Evolutionary conservation across 495 filamentous ascomycete genomes (phyloP).

Genomic region (Neurospora africana): DNA sequence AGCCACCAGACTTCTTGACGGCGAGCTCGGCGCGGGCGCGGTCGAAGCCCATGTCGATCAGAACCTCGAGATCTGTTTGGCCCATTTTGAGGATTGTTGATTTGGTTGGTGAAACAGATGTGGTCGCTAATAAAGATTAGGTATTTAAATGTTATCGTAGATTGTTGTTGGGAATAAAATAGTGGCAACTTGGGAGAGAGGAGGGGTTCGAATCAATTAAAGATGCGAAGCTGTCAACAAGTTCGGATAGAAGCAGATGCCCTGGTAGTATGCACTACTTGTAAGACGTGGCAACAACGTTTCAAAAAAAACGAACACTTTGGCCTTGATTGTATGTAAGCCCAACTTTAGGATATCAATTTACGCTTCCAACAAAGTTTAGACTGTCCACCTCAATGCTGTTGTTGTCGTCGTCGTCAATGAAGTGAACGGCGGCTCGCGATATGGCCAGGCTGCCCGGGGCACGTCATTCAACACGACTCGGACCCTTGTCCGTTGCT

Average conservation of each 20-base stretch:
- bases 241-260: neutral
- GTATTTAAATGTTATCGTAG: neutral
- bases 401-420: neutral
- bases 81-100: conserved; percentile 41
- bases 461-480: conserved; percentile 9
- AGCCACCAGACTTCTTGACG: conserved; percentile 61
- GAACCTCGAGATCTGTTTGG: conserved; percentile 60
- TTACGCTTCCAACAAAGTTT: neutral
- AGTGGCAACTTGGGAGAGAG: neutral
- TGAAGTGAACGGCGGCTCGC: neutral
- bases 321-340: neutral
- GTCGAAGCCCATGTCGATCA: conserved; percentile 95
- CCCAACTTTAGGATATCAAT: neutral
- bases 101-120: neutral
- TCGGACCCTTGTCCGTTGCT: neutral
- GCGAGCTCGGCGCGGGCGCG: conserved; percentile 69
- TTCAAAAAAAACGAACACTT: neutral
- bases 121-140: neutral
- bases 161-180: neutral
- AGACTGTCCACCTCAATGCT: neutral
- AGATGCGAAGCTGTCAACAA: neutral
- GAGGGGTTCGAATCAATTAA: neutral
- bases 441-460: neutral
- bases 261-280: neutral
- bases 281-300: neutral